Conservation (phyloP, 441 rosid genomes). For the Adansonia gregorii region DNA sequence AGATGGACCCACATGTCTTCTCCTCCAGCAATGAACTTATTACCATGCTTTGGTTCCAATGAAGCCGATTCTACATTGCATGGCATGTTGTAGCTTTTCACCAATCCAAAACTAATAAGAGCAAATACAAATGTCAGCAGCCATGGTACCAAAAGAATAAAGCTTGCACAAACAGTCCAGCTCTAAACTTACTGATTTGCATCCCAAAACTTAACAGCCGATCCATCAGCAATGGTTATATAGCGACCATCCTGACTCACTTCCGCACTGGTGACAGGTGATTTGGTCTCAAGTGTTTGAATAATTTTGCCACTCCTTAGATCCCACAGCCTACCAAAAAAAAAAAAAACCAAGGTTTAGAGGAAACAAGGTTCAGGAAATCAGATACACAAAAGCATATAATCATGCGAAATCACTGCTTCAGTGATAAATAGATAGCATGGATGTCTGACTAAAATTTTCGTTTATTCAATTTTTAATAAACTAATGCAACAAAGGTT, state of each 20-base stretch:
- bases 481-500: neutral
- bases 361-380: neutral
- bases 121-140: conserved; percentile 10
- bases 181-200: conserved; percentile 76
- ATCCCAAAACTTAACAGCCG: conserved; percentile 94
- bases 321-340: conserved; percentile 76
- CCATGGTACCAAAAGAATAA: neutral
- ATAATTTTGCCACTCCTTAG: conserved; percentile 80
- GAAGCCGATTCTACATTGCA: conserved; percentile 91
- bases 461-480: neutral
- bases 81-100: conserved; percentile 75
- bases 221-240: conserved; percentile 89
- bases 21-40: conserved; percentile 86
- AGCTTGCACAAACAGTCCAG: conserved; percentile 20
- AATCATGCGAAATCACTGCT: neutral
- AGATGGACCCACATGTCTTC: conserved; percentile 55
- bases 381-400: neutral
- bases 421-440: neutral
- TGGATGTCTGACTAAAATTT: neutral
- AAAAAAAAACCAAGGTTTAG: neutral
- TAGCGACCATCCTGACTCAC: conserved; percentile 91
- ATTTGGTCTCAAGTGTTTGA: conserved; percentile 80
- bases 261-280: conserved; percentile 91
- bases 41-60: conserved; percentile 85
- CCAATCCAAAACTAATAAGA: conserved; percentile 57